Evolutionary conservation across 1,139 yeast genomes (phyloP).

Genomic region (Yarrowia galli): DNA sequence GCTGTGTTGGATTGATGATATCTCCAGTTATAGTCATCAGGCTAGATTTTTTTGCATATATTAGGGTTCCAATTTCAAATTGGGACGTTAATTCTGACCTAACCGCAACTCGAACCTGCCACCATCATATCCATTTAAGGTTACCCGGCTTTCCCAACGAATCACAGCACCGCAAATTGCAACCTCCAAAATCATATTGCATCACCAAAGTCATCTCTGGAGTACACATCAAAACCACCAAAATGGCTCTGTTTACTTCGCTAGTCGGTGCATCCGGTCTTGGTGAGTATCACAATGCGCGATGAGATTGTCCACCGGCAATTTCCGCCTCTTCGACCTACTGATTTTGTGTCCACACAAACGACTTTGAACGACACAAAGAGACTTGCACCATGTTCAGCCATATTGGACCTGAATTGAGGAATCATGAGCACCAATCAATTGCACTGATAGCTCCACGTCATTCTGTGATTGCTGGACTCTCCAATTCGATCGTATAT

Average conservation of each 20-base stretch:
- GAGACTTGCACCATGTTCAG: neutral
- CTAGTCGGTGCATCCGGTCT: conserved; percentile 39
- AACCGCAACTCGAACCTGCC: neutral
- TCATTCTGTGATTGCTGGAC: neutral
- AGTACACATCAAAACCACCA: conserved; percentile 31
- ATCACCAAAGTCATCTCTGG: conserved; percentile 32
- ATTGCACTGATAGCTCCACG: neutral
- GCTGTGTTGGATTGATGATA: neutral
- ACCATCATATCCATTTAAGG: neutral
- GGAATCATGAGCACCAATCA: neutral
- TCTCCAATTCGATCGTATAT: no score
- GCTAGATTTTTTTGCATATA: conserved; percentile 19
- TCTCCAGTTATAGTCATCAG: neutral
- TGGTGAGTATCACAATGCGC: conserved; percentile 21
- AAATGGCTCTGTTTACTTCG: conserved; percentile 37
- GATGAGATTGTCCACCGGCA: neutral
- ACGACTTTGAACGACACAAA: neutral
- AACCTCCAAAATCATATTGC: conserved; percentile 24
- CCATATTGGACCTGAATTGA: neutral
- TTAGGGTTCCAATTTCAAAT: neutral
- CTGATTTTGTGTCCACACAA: neutral
- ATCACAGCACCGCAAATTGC: conserved; percentile 30
- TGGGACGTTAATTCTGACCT: neutral
- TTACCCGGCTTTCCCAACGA: conserved; percentile 30
- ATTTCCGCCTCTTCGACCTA: conserved; percentile 5